Percentiles rank a stretch among this genome's conserved stretches.
phyloP scores from a whole-genome alignment of 2,329 filamentous ascomycete genomes.

The Gaeumannomyces sp. region DNA sequence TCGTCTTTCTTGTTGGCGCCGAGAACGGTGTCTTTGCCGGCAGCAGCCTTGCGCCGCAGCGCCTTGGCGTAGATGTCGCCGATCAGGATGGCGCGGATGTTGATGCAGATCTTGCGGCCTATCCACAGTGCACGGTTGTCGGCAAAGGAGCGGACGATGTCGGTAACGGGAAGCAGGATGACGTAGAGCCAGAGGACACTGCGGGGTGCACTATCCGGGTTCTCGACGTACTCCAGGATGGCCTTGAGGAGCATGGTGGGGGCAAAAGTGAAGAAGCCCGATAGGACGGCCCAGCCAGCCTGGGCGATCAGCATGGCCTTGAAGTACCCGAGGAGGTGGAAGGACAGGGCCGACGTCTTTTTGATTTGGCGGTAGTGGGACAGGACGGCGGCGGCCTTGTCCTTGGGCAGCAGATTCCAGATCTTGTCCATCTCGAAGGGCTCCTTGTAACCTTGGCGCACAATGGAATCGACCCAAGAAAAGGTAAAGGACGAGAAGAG shows the following conservation, averaged over 20 bases:
- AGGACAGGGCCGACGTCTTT: constrained; percentile 71
- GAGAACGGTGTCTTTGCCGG: constrained; percentile 66
- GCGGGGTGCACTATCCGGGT: constrained; percentile 64
- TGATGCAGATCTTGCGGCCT: constrained; percentile 89
- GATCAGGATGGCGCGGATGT: constrained; percentile 87
- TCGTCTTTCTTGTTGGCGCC: constrained; percentile 48
- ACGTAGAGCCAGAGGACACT: constrained; percentile 97
- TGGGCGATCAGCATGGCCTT: constrained; percentile 69
- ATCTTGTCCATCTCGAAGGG: constrained; percentile 78
- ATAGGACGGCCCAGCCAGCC: constrained; percentile 70
- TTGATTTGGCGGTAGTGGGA: constrained; percentile 78
- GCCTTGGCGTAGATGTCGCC: constrained; percentile 97
- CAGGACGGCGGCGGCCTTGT: constrained; percentile 79
- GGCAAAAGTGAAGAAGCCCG: constrained; percentile 79
- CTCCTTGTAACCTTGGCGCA: constrained; percentile 82
- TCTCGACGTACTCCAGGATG: constrained; percentile 91
- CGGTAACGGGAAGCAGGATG: constrained; percentile 78
- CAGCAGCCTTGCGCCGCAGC: constrained; percentile 79
- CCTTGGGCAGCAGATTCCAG: constrained; percentile 83
- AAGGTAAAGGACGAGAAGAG: constrained; percentile 84
- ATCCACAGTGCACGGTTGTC: constrained; percentile 89
- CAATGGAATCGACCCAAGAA: constrained; percentile 81
- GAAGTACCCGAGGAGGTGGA: constrained; percentile 82
- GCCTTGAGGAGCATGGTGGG: constrained; percentile 86
- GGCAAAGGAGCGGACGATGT: constrained; percentile 72